Evolutionary conservation across 108 stramenopile species (phyloP).

Genomic region (Discostella stelligeroides): DNA sequence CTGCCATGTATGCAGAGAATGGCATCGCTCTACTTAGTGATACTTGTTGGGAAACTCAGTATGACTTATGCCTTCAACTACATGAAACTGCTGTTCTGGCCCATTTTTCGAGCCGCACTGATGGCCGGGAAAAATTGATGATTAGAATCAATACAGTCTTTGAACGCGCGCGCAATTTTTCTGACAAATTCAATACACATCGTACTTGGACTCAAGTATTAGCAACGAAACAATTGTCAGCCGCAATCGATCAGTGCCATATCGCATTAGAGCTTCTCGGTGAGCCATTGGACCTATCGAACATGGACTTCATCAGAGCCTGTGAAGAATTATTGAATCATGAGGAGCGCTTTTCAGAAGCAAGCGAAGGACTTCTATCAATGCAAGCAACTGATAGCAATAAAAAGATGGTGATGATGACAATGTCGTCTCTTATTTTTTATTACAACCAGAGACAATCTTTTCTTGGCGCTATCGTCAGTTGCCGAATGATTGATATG

Average conservation of each 20-base stretch:
- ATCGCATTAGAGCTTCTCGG: constrained; percentile 12
- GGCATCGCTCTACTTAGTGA: constrained; percentile 17
- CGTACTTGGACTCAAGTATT: constrained; percentile 5
- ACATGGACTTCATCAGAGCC: background rate
- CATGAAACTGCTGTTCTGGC: constrained; percentile 1
- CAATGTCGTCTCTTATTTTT: constrained; percentile 11
- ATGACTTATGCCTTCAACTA: constrained; percentile 21
- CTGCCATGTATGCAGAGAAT: constrained; percentile 9
- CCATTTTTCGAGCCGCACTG: constrained; percentile 3
- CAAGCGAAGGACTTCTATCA: constrained; percentile 4
- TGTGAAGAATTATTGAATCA: constrained; percentile 6
- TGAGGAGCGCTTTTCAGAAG: constrained; percentile 1
- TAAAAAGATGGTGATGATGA: constrained; percentile 11
- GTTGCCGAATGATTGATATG: constrained; percentile 24
- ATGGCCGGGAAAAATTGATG: background rate
- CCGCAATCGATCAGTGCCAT: constrained; percentile 14
- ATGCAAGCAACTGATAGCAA: constrained; percentile 5
- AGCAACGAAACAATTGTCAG: background rate
- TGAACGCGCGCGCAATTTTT: background rate
- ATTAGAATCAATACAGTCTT: constrained; percentile 10
- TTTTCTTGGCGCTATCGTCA: background rate
- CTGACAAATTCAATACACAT: constrained; percentile 25
- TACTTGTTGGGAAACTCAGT: constrained; percentile 21
- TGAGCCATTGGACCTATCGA: constrained; percentile 21
- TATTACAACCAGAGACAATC: constrained; percentile 11